phyloP scores from a whole-genome alignment of 140 eudicot species.

The Eryngium alpinum region DNA sequence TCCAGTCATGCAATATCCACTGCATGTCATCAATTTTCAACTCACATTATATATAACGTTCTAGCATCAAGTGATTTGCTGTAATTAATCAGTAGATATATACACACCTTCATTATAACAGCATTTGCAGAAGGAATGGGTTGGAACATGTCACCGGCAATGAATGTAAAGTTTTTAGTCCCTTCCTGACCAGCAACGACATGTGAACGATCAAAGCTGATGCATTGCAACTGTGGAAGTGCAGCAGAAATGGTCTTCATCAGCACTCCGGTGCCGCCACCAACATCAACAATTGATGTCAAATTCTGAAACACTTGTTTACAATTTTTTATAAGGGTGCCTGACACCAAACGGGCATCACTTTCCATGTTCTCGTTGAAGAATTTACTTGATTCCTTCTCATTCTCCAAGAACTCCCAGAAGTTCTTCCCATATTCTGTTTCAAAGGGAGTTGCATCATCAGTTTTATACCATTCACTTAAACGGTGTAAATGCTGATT shows the following conservation, averaged over 20 bases:
- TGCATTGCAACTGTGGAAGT: too few relatives aligned
- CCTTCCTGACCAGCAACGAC: constrained; percentile 33
- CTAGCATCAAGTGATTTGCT: too few relatives aligned
- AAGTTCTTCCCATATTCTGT: constrained; percentile 24
- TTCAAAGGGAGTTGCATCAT: constrained; percentile 19
- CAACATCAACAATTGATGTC: constrained; percentile 45
- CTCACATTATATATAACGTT: too few relatives aligned
- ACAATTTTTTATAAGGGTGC: constrained; percentile 16
- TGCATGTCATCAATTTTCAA: too few relatives aligned
- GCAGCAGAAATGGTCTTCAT: too few relatives aligned
- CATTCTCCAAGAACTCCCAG: constrained; percentile 20
- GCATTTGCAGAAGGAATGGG: constrained; percentile 35
- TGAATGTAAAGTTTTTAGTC: constrained; percentile 23
- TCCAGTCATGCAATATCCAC: too few relatives aligned
- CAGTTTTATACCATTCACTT: constrained; percentile 36
- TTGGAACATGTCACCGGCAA: constrained; percentile 39
- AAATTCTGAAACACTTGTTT: constrained; percentile 27
- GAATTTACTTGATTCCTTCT: constrained; percentile 6
- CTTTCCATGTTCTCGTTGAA: constrained; percentile 50
- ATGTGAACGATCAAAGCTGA: constrained; percentile 49
- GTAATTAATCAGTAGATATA: too few relatives aligned
- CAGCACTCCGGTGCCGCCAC: too few relatives aligned
- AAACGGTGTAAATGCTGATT: constrained; percentile 36
- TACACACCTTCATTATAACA: constrained; percentile 26
- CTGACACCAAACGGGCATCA: constrained; percentile 31